These are phyloP conservation scores for Cyberlindnera maritima DNA, from an alignment of 805 yeast species.

Conservation along the genomic window DNA sequence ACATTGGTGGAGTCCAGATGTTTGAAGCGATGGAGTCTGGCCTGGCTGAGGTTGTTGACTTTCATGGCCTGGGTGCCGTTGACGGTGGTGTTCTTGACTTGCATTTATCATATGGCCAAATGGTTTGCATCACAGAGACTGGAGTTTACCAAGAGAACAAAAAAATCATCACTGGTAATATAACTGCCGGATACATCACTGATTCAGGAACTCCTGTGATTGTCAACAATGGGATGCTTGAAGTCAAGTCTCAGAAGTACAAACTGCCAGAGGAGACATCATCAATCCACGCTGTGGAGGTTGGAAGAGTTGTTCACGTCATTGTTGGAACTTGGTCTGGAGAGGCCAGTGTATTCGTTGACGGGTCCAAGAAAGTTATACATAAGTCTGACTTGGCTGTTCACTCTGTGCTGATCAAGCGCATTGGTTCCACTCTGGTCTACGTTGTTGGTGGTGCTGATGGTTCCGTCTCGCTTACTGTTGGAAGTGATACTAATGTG, in stretches of 20 bases:
- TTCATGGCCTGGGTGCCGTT: constrained; percentile 8
- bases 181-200: constrained; percentile 10
- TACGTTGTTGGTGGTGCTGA: constrained; percentile 26
- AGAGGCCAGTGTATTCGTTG: constrained; percentile 4
- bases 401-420: constrained; percentile 21
- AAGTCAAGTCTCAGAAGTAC: background rate
- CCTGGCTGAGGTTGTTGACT: constrained; percentile 5
- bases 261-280: constrained; percentile 19
- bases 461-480: constrained; percentile 16
- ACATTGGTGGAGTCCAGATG: constrained; percentile 9
- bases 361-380: constrained; percentile 7
- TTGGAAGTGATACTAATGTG: background rate
- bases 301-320: constrained; percentile 2
- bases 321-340: constrained; percentile 28
- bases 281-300: constrained; percentile 7
- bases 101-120: background rate
- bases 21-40: background rate
- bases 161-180: background rate
- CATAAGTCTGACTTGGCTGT: constrained; percentile 12
- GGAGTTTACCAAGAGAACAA: constrained; percentile 22
- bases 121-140: constrained; percentile 14
- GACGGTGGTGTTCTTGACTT: constrained; percentile 21
- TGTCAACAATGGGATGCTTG: background rate
- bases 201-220: background rate
- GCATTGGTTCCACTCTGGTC: background rate